Base-by-base conservation (phyloP, 208 protist genomes). In the Trypanosoma avium region DNA sequence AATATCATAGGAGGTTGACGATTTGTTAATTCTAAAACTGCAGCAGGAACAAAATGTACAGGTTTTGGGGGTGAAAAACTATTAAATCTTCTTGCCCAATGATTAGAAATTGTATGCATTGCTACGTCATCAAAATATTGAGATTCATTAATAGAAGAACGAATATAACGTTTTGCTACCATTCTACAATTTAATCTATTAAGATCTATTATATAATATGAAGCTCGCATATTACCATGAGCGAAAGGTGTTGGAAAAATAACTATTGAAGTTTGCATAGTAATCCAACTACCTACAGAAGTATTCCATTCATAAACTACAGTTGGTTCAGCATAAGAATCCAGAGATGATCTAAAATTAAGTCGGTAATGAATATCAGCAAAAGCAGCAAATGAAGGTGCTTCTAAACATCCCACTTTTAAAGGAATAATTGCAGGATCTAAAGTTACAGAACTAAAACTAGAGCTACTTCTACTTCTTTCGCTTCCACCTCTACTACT, bases 41-140 rank as follows among this genome's bases (percentile, higher is more conserved):
- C 83, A 10, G 87, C 84, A 22, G 87, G 83, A 24, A 93, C 72
- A 54, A 90, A 93, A 48, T 79, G 70, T 3, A 93, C 84, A 61
- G 78, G 70, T 66, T 93, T 90, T 2, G 83, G 83, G 9, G 83
- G 82, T 4, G 70, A 55, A 45, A 61, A 63, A 9, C 62, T 61
- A 70, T 93, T 93, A 79, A 79, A 93, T 36, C 79, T 63, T 17
- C 78, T 70, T 17, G 87, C 84, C 82, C 83, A 93, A 77, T 93
- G 81, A 12, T 76, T 82, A 10, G 87, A 48, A 26, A 93, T 84
- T 64, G 83, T 88, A 65, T 93, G 87, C 87, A 93, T 93, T 8
- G 79, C 79, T 3, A 89, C 87, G 50, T 93, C 87, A 58, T 90
- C 87, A 62, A 87, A 93, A 77, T 93, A 93, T 72, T 93, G 86